A percentile compares a stretch with the other conserved stretches of the same genome.
Conservation (phyloP, 805 yeast genomes). For the Zygotorulaspora danielsina region DNA sequence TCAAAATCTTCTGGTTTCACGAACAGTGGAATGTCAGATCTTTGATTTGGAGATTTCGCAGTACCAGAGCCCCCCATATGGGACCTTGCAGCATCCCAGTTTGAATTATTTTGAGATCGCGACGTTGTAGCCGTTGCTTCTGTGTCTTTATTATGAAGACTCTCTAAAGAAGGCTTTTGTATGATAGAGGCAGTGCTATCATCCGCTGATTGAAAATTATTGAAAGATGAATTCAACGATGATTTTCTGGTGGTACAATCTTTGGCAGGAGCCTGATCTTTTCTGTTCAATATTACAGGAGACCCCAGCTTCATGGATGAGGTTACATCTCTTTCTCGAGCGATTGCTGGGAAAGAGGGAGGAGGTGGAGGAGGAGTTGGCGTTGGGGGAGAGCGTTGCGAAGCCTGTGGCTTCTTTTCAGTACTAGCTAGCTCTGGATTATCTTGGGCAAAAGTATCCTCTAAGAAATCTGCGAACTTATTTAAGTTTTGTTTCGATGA, state of each 20-base stretch:
- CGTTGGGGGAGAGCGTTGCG: background rate
- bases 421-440: conserved; percentile 6
- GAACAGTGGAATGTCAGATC: conserved; percentile 45
- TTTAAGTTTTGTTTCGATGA: conserved; percentile 27
- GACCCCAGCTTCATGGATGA: conserved; percentile 20
- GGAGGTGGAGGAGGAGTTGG: conserved; percentile 14
- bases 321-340: conserved; percentile 9
- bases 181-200: background rate
- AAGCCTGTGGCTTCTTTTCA: conserved; percentile 3
- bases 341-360: conserved; percentile 12
- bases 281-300: conserved; percentile 22
- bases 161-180: conserved; percentile 7
- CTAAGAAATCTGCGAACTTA: conserved; percentile 28
- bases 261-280: conserved; percentile 5
- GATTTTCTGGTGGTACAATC: conserved; percentile 4
- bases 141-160: conserved; percentile 8
- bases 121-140: conserved; percentile 9
- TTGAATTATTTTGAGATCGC: conserved; percentile 3
- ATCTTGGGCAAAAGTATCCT: conserved; percentile 23
- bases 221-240: conserved; percentile 4
- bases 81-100: conserved; percentile 7
- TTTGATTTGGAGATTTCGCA: conserved; percentile 9
- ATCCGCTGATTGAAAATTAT: conserved; percentile 5
- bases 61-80: conserved; percentile 15
- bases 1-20: conserved; percentile 56